Base-by-base conservation (phyloP, 768 basidiomycete species). In the Tulasnella sp. region DNA sequence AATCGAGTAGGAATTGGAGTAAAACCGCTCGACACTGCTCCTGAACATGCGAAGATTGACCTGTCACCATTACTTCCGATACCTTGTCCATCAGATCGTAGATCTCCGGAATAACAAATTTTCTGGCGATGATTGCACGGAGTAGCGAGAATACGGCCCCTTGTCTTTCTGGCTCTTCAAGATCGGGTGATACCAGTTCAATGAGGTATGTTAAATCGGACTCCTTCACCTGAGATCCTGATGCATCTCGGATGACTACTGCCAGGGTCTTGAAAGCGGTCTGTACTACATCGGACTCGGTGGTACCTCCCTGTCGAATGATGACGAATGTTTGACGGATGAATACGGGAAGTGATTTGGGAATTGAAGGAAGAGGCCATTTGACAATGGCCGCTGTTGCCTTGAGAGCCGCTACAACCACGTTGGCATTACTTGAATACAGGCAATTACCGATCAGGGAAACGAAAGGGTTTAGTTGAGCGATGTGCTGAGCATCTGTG, bases 1-100 rank as follows among this genome's bases (percentile, higher is more conserved):
- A 99, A 59, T 99, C 93, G 8, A 98, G 76, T 42, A 98, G 70
- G 72, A 99, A 99, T 61, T 92, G 89, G 33, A 98, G 76, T 22
- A 93, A 72, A 27, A 90, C 77, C 40, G 81, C 78, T 16, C 95
- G 81, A 54, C 88, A 93, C 7, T 86, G 77, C 62, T 95, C 91
- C 62, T 92, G 92, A 6, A 93, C 88, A 58, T 84, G 81, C 0
- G 78, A 65, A 2, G 92, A 90, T 64, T 98, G 93, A 58, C 77
- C 91, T 10, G 90, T 92, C 34, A 99, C 88, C 73, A 95, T 80
- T 58, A 93, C 77, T 57, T 89, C 82, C 3, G 89, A 80, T 19
- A 96, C 80, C 53, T 80, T 79, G 54, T 88, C 87, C 92, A 99
- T 96, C 31, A 92, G 67, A 64, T 98, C 92, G 67, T 99, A 99